phyloP scores from a whole-genome alignment of 2,329 filamentous ascomycete species.

The Plectosphaerella plurivora region DNA sequence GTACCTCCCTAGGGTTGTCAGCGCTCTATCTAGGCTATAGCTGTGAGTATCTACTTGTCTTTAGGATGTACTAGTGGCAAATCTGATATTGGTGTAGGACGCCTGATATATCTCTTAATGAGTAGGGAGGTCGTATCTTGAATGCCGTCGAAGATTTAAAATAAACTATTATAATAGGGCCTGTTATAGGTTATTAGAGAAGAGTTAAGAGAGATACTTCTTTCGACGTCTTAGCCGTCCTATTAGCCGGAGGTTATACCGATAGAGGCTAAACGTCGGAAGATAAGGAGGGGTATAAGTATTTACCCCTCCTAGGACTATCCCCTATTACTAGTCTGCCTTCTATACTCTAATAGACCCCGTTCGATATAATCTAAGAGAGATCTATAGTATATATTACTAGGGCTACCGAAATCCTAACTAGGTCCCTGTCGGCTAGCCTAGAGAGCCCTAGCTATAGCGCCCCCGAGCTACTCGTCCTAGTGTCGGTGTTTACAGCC shows the following conservation, averaged over 20 bases:
- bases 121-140: neutral
- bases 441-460: neutral
- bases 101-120: neutral
- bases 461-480: neutral
- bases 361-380: neutral
- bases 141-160: neutral
- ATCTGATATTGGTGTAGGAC: neutral
- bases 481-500: neutral
- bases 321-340: neutral
- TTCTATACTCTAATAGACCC: neutral
- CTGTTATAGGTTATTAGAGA: no score
- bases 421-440: neutral
- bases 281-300: no score
- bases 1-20: neutral
- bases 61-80: neutral
- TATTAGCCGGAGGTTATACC: no score
- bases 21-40: neutral
- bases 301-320: neutral
- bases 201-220: no score
- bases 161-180: no score
- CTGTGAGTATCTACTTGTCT: neutral
- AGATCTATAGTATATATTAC: neutral
- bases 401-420: neutral
- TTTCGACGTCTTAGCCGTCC: no score
- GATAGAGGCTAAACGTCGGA: no score